phyloP scores from a whole-genome alignment of 495 filamentous ascomycete species.

The Penicillium bovifimosum region DNA sequence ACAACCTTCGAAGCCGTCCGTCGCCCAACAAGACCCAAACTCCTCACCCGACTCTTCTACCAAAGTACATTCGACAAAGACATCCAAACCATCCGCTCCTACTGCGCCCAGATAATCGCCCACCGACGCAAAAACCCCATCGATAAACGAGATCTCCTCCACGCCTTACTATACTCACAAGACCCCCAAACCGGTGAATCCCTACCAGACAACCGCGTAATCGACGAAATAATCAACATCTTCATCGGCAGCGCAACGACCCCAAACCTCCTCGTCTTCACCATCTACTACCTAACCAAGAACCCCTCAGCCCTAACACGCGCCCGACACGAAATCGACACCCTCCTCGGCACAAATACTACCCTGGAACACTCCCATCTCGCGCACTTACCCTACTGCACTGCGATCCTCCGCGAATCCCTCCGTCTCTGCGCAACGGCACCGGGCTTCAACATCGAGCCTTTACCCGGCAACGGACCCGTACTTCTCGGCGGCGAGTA shows the following conservation, averaged over 20 bases:
- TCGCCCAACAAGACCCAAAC: constrained; percentile 34
- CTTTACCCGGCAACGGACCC: constrained; percentile 45
- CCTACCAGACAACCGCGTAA: constrained; percentile 55
- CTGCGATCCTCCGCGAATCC: constrained; percentile 66
- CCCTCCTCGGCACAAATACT: constrained; percentile 26
- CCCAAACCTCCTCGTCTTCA: constrained; percentile 41
- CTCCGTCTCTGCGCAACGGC: constrained; percentile 64
- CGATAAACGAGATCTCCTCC: constrained; percentile 57
- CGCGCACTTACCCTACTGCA: constrained; percentile 58
- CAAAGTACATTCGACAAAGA: constrained; percentile 48
- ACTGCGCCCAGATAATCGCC: constrained; percentile 54
- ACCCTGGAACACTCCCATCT: constrained; percentile 50
- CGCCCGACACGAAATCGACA: constrained; percentile 41
- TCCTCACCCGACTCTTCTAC: constrained; percentile 38
- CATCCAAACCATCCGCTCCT: constrained; percentile 52
- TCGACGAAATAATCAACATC: constrained; percentile 59
- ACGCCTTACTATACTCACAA: constrained; percentile 60
- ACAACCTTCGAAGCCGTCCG: constrained; percentile 41
- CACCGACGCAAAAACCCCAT: constrained; percentile 47
- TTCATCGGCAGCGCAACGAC: constrained; percentile 43
- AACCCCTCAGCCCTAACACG: constrained; percentile 31
- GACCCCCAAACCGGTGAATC: constrained; percentile 62
- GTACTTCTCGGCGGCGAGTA: constrained; percentile 58
- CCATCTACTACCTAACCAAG: constrained; percentile 41
- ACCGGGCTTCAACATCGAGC: constrained; percentile 55